Base-by-base conservation (phyloP, 2,329 filamentous ascomycete species). In the Diplodia scrobiculata region DNA sequence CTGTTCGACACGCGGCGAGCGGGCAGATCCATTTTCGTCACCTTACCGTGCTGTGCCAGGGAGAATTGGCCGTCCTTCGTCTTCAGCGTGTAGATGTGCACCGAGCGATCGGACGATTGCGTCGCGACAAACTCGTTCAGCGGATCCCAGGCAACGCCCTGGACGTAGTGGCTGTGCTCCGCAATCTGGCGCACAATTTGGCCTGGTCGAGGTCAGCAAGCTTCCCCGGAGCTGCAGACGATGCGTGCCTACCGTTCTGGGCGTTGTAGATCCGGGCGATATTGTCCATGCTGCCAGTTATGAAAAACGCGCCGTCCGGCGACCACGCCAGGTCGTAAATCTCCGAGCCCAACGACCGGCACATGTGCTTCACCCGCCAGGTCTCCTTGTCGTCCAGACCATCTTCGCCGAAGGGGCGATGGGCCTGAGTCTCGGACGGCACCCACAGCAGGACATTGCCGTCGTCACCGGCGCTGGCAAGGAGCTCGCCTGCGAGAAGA, bases 251-350 rank as follows among this genome's bases (percentile, higher is more conserved):
- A 93, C 91, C 94, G 73, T 91, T 95, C 70, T 91, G 89, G 66
- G 93, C 91, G 78, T 96, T 97, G 83, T 97, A 98, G 72, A 99
- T 98, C 67, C 94, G 87, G 67, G 95, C 93, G 76, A 98, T 89
- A 77, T 99, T 99, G 81, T 99, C 95, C 93, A 99, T 98, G 80
- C 95, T 98, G 47, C 95, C 95, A 27, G 96, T 97, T 72, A 99
- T 97, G 81, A 99, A 97, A 80, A 96, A 95, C 47, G 89, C 83
- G 47, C 91, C 92, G 78, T 99, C 95, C n/a, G 96, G 96, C 58
- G 95, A 98, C 96, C 95, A 99, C 60, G 95, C 95, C 66, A 99
- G 82, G 78, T 99, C 95, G 79, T 99, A 99, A 71, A 99, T 98
- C 78, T 99, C 95, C 11, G 93, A 92, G 41, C 93, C 94, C 68